Percentiles rank a stretch among this genome's conserved stretches.
Conservation (phyloP, 148 eudicot species). For the Camellia granthamiana region DNA sequence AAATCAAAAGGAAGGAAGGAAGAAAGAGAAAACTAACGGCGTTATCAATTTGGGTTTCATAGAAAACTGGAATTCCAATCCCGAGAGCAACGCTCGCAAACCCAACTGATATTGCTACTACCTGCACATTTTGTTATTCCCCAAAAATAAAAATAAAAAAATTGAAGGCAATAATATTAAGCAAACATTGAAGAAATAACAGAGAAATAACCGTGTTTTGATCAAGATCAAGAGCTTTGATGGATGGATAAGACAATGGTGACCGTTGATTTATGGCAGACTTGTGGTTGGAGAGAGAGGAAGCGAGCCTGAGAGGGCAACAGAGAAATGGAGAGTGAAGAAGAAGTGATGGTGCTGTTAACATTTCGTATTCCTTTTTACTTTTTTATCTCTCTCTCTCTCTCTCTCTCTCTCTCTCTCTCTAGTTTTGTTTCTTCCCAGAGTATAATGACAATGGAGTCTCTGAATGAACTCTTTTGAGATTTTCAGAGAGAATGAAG, state of each 20-base stretch:
- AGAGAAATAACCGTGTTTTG: constrained; percentile 64
- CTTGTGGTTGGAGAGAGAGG: constrained; percentile 28
- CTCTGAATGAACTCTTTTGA: neutral
- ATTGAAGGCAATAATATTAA: neutral
- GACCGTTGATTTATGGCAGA: constrained; percentile 33
- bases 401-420: neutral
- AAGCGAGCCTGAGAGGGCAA: constrained; percentile 43
- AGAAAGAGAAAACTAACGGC: constrained; percentile 39
- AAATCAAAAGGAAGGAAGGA: no score
- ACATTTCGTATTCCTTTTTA: constrained; percentile 23
- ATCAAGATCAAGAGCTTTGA: constrained; percentile 72
- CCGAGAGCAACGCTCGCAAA: constrained; percentile 82
- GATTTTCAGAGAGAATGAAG: neutral
- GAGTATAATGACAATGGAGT: constrained; percentile 1
- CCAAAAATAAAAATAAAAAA: neutral
- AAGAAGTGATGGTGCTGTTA: constrained; percentile 30
- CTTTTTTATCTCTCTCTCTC: neutral
- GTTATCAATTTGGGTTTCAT: constrained; percentile 87
- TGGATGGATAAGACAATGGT: constrained; percentile 39
- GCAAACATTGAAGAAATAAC: neutral
- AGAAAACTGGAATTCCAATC: constrained; percentile 86
- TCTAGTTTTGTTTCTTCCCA: neutral
- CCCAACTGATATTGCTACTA: constrained; percentile 84
- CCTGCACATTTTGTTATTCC: constrained; percentile 32
- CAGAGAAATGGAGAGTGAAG: constrained; percentile 52